Evolutionary conservation across 345 rosid species (phyloP).

Genomic region (Fremontodendron californicum): DNA sequence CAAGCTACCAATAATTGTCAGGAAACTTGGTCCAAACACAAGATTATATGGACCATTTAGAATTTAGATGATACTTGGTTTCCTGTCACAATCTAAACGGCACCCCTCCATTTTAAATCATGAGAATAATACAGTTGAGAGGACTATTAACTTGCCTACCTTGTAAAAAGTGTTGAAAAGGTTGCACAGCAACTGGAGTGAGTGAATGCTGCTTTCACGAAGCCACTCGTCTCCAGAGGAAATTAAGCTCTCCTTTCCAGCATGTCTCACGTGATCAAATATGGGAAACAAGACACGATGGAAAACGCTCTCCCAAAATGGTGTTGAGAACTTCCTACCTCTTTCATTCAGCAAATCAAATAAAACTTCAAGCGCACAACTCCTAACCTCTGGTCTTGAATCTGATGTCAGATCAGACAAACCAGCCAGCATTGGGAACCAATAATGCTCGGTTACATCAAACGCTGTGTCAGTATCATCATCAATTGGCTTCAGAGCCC

Average conservation of each 20-base stretch:
- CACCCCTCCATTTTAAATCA: neutral
- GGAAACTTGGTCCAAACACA: neutral
- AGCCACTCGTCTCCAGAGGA: conserved; percentile 65
- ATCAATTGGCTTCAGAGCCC: conserved; percentile 54
- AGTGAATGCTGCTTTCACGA: conserved; percentile 70
- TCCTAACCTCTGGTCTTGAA: conserved; percentile 63
- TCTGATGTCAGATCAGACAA: conserved; percentile 69
- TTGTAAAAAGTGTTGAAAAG: conserved; percentile 74
- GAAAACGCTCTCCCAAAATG: conserved; percentile 78
- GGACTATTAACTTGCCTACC: conserved; percentile 34
- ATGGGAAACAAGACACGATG: conserved; percentile 70
- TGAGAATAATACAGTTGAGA: conserved; percentile 25
- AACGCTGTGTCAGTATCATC: conserved; percentile 32
- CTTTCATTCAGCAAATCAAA: conserved; percentile 75
- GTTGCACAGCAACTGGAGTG: conserved; percentile 80
- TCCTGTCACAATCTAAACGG: neutral
- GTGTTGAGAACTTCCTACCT: conserved; percentile 62
- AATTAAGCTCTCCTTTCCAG: conserved; percentile 51
- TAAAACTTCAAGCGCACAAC: conserved; percentile 74
- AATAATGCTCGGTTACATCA: conserved; percentile 63
- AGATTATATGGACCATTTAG: neutral
- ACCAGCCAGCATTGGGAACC: conserved; percentile 81
- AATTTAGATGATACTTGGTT: neutral
- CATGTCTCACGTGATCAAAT: conserved; percentile 68
- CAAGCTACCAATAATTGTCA: neutral